Base-by-base conservation (phyloP, 1,284 basidiomycete genomes). In the Butyriboletus appendiculatus region DNA sequence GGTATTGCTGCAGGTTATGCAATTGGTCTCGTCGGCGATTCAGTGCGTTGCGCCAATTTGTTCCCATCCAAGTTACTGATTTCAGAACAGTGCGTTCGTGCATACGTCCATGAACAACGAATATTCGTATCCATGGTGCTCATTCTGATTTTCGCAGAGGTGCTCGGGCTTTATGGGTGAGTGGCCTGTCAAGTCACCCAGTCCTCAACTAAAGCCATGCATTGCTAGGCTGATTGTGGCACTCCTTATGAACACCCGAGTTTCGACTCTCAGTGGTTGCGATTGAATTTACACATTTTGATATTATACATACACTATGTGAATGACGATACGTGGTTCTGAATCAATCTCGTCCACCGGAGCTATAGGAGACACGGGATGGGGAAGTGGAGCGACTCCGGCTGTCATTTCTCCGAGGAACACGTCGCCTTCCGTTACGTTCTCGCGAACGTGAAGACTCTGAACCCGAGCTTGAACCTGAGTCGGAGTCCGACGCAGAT, bases 1-100 rank as follows among this genome's bases (percentile, higher is more conserved):
- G 96, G 96, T 55, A 74, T 99, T 44, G 91, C 95, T n/a, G 96
- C 96, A 3, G 96, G 96, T 8, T 96, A 95, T 69, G 95, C 96
- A n/a, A 96, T 99, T 69, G 96, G 96, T 32, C 85, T 90, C 58
- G 94, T 98, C 26, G 96, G 96, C 52, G 96, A 99, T 69, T 87
- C 96, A 22, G 95, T 94, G 64, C 58, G 89, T 73, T 12, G 28
- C 40, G 22, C 20, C 50, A 33, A 33, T 53, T 35, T 33, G 30
- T 35, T 49, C 38, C 42, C 20, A 35, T 38, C 5, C 32, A 28
- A 45, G 42, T 37, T 18, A 46, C 54, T 54, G 45, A 61, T 34
- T 42, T 26, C 12, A 22, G 16, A 32, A 12, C 50, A 87, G 86
- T 88, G 84, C 60, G 85, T 89, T 34, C 83, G 86, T 57, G 86